phyloP scores from a whole-genome alignment of 805 yeast species.

The Ogataea pilisensis region DNA sequence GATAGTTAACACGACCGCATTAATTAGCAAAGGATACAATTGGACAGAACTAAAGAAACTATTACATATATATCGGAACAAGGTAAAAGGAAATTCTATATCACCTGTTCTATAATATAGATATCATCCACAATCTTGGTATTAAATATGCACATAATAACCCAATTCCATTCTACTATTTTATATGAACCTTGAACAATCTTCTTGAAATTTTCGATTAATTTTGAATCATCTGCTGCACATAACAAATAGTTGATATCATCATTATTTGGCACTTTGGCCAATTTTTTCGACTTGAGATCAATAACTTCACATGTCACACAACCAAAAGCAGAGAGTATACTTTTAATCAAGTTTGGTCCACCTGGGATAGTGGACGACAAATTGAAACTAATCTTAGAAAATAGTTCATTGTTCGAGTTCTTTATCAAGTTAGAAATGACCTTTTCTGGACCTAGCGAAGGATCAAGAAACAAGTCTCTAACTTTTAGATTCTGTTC shows the following conservation, averaged over 20 bases:
- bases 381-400: conserved; percentile 46
- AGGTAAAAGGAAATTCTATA: too few species aligned
- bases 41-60: too few species aligned
- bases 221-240: conserved; percentile 28
- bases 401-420: conserved; percentile 36
- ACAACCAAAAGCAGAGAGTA: conserved; percentile 58
- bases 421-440: conserved; percentile 19
- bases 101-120: conserved; percentile 11
- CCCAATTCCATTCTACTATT: conserved; percentile 63
- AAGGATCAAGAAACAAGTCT: conserved; percentile 30
- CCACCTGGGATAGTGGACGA: conserved; percentile 62
- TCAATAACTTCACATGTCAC: conserved; percentile 15
- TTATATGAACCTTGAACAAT: conserved; percentile 24
- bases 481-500: conserved; percentile 31
- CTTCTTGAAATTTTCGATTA: conserved; percentile 28
- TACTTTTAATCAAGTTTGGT: conserved; percentile 46
- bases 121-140: conserved; percentile 28
- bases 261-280: conserved; percentile 6
- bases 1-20: too few species aligned
- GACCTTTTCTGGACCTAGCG: conserved; percentile 13
- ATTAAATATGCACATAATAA: conserved; percentile 51
- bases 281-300: conserved; percentile 16
- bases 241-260: conserved; percentile 23
- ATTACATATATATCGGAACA: too few species aligned
- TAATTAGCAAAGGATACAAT: too few species aligned